Base-by-base conservation (phyloP, 768 basidiomycete species). In the Tylopilus subfusipes region DNA sequence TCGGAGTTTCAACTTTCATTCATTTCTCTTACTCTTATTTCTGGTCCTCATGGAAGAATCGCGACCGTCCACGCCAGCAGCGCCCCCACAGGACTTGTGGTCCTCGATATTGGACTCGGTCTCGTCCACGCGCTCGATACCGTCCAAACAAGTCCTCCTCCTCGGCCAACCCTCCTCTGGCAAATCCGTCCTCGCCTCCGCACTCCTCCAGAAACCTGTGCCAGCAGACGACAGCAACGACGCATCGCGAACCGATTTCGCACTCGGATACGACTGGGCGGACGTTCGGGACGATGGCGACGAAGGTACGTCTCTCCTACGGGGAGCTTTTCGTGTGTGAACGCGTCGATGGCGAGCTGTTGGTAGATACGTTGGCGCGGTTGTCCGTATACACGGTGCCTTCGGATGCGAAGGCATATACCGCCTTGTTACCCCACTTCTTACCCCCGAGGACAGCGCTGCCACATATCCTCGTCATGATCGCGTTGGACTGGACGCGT, bases 401-500 rank as follows among this genome's bases (percentile, higher is more conserved):
- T 0, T 90, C 90, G 3, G 82, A 86, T 3, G 79, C 85, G n/a
- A 71, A 78, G 1, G 79, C 88, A 1, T 86, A 92, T 59, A 83
- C 84, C 2, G 72, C 83, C 13, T 71, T 96, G 29, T 62, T 96
- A 0, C 90, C 92, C 0, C 82, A 86, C 55, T 90, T 93, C 59
- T 71, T 94, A 24, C 89, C 90, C 1, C 86, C 92, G 2, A 77
- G 82, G 53, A 74, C 79, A 27, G 75, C 82, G 7, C 71, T 92
- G 13, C 79, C 81, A 3, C 85, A 91, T 58, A 87, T 88, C 0
- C 75, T 91, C 29, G 83, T 93, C 42, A 73, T 97, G 64, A 88
- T 98, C 61, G 83, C 86, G 0, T 75, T 99, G 11, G 96, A 99
- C 69, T 99, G 97, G 96, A 96, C 93, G 61, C 82, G 82, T 59